phyloP scores from a whole-genome alignment of 2,329 filamentous ascomycete species.

The Fusarium clavum region DNA sequence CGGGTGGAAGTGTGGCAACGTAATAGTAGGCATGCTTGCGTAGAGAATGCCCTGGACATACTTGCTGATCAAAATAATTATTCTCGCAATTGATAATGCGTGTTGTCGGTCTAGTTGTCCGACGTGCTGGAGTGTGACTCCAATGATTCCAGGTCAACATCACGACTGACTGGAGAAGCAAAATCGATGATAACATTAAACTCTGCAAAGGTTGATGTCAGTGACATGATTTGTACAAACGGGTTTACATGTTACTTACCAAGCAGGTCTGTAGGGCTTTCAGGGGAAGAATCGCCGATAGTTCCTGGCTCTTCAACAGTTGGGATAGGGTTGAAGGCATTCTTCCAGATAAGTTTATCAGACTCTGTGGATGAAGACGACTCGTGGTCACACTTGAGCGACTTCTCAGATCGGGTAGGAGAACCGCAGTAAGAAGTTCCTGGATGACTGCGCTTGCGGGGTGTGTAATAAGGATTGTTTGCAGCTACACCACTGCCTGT shows the following conservation, averaged over 20 bases:
- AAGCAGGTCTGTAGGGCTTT: conserved; percentile 44
- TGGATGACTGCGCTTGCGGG: conserved; percentile 38
- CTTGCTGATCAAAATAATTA: neutral
- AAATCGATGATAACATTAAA: conserved; percentile 32
- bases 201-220: conserved; percentile 35
- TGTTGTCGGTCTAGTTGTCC: conserved; percentile 9
- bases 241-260: conserved; percentile 41
- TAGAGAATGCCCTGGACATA: neutral
- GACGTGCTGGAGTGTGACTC: conserved; percentile 18
- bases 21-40: neutral
- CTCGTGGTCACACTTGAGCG: conserved; percentile 1
- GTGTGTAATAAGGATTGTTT: conserved; percentile 52
- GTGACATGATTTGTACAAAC: neutral
- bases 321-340: conserved; percentile 43
- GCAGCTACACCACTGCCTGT: conserved; percentile 25
- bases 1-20: neutral
- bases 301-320: conserved; percentile 53
- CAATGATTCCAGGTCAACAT: conserved; percentile 6
- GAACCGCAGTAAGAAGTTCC: conserved; percentile 16
- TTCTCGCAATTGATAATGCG: neutral
- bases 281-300: conserved; percentile 38
- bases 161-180: conserved; percentile 17
- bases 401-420: conserved; percentile 22
- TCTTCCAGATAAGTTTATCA: conserved; percentile 34
- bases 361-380: conserved; percentile 4